Evolutionary conservation across 148 eudicot species (phyloP).

Genomic region (Chenopodium quinoa): DNA sequence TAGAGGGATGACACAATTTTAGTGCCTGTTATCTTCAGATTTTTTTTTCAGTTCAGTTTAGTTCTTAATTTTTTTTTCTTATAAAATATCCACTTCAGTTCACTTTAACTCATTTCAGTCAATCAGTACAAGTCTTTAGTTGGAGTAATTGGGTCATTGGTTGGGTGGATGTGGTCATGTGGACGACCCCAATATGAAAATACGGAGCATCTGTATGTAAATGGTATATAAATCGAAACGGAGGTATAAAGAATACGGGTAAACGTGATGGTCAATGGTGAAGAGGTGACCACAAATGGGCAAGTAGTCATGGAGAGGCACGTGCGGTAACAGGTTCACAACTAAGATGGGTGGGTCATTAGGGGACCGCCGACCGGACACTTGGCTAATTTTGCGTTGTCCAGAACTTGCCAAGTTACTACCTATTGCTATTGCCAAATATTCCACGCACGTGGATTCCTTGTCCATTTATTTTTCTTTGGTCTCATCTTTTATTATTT

Average conservation of each 20-base stretch:
- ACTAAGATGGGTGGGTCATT: conserved; percentile 6
- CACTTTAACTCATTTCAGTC: no score
- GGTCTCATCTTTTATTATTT: neutral
- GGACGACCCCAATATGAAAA: no score
- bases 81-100: no score
- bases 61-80: no score
- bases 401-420: neutral
- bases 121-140: no score
- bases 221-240: neutral
- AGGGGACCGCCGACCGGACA: conserved; percentile 12
- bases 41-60: no score
- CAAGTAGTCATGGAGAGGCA: neutral
- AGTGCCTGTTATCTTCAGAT: no score
- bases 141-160: no score
- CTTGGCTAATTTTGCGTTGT: neutral
- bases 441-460: conserved; percentile 11
- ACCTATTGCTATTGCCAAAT: neutral
- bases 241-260: neutral
- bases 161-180: no score
- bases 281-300: neutral
- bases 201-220: no score
- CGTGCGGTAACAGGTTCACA: conserved; percentile 16
- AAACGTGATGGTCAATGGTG: neutral
- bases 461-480: neutral
- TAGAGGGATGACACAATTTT: no score